Conservation (phyloP, 2,329 filamentous ascomycete genomes). For the Alternaria atra region DNA sequence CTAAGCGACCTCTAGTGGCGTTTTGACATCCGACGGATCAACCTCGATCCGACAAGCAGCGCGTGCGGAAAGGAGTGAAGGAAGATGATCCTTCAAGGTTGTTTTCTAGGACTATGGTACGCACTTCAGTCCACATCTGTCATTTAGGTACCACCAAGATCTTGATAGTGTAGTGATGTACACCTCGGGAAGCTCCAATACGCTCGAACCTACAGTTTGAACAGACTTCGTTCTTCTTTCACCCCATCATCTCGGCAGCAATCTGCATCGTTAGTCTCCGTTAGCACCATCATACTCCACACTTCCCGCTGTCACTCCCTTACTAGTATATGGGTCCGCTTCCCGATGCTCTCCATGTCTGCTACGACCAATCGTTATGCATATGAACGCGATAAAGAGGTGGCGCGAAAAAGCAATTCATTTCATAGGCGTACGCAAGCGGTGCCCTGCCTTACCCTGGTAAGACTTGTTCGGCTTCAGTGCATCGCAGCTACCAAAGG, state of each 20-base stretch:
- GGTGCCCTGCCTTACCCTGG: not conserved
- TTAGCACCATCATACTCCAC: not conserved
- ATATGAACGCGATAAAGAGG: not conserved
- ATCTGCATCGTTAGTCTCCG: not conserved
- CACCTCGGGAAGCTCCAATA: not conserved
- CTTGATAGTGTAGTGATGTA: not conserved
- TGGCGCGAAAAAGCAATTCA: not conserved
- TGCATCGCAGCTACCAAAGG: not conserved
- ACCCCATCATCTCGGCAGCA: not conserved
- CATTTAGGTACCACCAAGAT: not conserved
- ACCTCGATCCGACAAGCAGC: not conserved
- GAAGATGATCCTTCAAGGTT: not conserved
- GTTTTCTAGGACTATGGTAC: not conserved
- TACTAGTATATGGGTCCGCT: not conserved
- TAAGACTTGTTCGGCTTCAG: not conserved
- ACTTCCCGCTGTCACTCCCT: not conserved
- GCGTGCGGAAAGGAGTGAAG: not conserved
- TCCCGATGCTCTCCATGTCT: not conserved
- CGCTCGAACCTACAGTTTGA: not conserved
- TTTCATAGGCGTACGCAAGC: not conserved
- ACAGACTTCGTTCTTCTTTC: not conserved
- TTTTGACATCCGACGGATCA: slow-evolving; percentile 1
- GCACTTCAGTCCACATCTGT: not conserved
- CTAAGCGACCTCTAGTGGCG: not conserved
- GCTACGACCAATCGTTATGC: not conserved